Base-by-base conservation (phyloP, 2,329 filamentous ascomycete species). In the Botryotinia globosa region DNA sequence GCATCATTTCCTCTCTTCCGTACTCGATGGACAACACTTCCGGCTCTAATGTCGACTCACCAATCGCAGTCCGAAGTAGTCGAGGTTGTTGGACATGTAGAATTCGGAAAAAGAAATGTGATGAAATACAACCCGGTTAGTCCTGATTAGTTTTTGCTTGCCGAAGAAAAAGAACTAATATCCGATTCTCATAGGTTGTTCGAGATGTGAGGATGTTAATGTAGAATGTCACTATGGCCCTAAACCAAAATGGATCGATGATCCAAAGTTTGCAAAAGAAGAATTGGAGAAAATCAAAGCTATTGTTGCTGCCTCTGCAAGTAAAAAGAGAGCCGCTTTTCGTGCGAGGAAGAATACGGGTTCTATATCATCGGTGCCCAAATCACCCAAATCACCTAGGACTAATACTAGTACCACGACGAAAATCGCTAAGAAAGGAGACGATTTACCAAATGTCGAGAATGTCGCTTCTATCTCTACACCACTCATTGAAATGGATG, bases 61-160 rank as follows among this genome's bases (percentile, higher is more conserved):
- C 70, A 44, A 39, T 61, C 14, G 64, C 64, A 56, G 16, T 63
- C n/a, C 72, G 75, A 51, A 77, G 77, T 69, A 75, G 61, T 62
- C 54, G 69, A 42, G 89, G 87, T 74, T 91, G 88, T 86, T 90
- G 90, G 81, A 90, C 88, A 58, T 90, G 88, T 84, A 85, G 88
- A 79, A 81, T 90, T 76, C 84, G 88, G 78, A 84, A 87, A 74
- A 90, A 90, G 83, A 90, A 90, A 85, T 90, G 88, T 82, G 88
- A 90, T 78, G 88, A 90, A 81, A 86, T 86, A 76, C 83, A 84
- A 70, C 87, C 88, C 69, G 83, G 84, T 79, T 90, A 7, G 63
- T 66, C 34, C 5, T 65, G 18, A 37, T 7, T 18, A 10, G 32
- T 66, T n/a, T 32, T 32, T 25, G 9, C 22, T 20, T 66, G 14